Evolutionary conservation across 768 basidiomycete species (phyloP).

Genomic region (Cubamyces sp.): DNA sequence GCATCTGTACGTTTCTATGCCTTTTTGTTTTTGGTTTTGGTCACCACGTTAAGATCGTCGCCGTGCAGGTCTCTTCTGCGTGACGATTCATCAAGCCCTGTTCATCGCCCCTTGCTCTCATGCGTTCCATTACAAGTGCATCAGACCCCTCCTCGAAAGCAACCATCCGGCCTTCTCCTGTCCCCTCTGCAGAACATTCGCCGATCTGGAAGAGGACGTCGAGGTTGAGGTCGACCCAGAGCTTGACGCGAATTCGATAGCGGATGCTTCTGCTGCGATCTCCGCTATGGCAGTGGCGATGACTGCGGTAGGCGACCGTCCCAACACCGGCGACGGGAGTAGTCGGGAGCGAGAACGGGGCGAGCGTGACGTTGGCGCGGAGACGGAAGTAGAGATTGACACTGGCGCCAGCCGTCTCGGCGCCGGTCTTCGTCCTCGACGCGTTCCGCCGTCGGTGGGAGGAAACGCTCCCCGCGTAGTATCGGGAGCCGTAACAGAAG

Average conservation of each 20-base stretch:
- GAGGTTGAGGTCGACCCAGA: conserved; percentile 60
- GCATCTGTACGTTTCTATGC: conserved; percentile 72
- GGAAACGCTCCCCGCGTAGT: conserved; percentile 1
- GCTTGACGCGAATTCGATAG: conserved; percentile 29
- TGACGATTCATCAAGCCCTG: conserved; percentile 92
- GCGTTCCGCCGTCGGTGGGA: conserved; percentile 14
- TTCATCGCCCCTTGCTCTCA: conserved; percentile 99
- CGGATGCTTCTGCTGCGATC: conserved; percentile 17
- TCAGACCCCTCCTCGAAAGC: conserved; percentile 84
- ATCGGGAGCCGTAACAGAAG: conserved; percentile 20
- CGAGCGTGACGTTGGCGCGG: conserved; percentile 33
- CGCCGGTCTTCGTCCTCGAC: conserved; percentile 22
- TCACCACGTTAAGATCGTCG: background rate
- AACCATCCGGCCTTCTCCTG: conserved; percentile 95
- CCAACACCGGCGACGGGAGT: conserved; percentile 27
- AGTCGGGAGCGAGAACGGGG: conserved; percentile 25
- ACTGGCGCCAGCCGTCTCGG: conserved; percentile 28
- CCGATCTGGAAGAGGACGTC: conserved; percentile 94
- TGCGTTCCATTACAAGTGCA: conserved; percentile 96
- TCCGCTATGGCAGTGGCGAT: conserved; percentile 21
- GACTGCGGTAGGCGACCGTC: conserved; percentile 29
- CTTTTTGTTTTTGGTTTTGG: background rate
- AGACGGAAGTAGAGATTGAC: conserved; percentile 39
- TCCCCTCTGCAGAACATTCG: conserved; percentile 93
- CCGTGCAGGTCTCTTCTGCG: conserved; percentile 68